Conservation (phyloP, 2,329 filamentous ascomycete genomes). For the Ophiocordyceps camponoti-leonardi region DNA sequence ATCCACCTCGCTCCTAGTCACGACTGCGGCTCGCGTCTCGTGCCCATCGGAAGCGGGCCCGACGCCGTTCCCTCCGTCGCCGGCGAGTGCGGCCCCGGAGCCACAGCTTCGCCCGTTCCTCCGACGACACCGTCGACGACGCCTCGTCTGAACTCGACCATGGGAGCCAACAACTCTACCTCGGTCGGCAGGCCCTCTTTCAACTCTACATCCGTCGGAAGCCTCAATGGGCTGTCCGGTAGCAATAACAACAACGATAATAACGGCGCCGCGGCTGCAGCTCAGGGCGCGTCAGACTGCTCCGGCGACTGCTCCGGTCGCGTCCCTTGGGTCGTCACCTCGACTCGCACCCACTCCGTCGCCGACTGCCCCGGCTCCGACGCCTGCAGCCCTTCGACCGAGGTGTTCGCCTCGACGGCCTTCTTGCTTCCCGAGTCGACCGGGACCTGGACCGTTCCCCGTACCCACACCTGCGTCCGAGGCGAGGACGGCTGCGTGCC, state of each 20-base stretch:
- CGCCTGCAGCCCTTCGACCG: slow-evolving; percentile 8
- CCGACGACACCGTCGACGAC: background rate
- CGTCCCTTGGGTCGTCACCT: slow-evolving; percentile 25
- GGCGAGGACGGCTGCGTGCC: slow-evolving; percentile 10
- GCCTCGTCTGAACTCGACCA: slow-evolving; percentile 2
- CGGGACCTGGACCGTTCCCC: slow-evolving; percentile 12
- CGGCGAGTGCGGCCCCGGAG: slow-evolving; percentile 11
- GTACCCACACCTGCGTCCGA: slow-evolving; percentile 10
- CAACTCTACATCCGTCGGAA: background rate
- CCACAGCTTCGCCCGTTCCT: slow-evolving; percentile 1
- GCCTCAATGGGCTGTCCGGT: too few relatives aligned
- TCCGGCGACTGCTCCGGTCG: background rate
- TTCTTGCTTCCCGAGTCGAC: slow-evolving; percentile 9
- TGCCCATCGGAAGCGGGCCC: slow-evolving; percentile 21
- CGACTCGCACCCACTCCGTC: slow-evolving; percentile 37
- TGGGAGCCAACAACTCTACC: background rate
- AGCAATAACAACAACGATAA: too few relatives aligned
- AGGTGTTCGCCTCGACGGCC: slow-evolving; percentile 9
- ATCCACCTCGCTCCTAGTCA: slow-evolving; percentile 19
- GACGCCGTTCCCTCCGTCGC: slow-evolving; percentile 14
- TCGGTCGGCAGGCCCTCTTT: background rate
- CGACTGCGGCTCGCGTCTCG: slow-evolving; percentile 20
- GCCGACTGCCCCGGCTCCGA: slow-evolving; percentile 36
- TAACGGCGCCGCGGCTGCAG: too few relatives aligned
- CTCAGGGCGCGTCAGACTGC: background rate